Conservation (phyloP, 2,329 filamentous ascomycete genomes). For the Talaromyces atroroseus region DNA sequence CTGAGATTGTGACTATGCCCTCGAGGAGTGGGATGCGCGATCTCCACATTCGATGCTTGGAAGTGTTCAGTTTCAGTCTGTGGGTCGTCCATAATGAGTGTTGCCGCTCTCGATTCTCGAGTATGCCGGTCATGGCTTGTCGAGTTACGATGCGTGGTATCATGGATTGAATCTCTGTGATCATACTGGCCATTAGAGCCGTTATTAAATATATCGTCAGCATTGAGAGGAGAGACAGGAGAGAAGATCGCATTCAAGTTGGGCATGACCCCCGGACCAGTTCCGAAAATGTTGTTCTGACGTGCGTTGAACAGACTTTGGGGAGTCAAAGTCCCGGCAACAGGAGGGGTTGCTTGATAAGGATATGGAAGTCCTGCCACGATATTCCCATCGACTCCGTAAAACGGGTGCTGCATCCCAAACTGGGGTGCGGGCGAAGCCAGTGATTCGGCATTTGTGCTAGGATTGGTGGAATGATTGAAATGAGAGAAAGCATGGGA, state of each 20-base stretch:
- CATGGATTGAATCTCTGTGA: constrained; percentile 23
- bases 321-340: constrained; percentile 35
- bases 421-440: constrained; percentile 67
- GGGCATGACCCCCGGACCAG: constrained; percentile 39
- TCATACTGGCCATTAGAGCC: constrained; percentile 20
- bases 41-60: constrained; percentile 43
- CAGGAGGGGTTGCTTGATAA: constrained; percentile 57
- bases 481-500: constrained; percentile 59
- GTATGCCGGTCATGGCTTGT: constrained; percentile 19
- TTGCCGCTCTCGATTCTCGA: constrained; percentile 27
- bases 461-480: constrained; percentile 56
- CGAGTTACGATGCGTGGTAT: constrained; percentile 25
- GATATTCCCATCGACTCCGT: constrained; percentile 53
- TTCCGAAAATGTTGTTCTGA: constrained; percentile 54
- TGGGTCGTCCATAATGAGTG: constrained; percentile 21
- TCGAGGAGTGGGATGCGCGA: constrained; percentile 57
- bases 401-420: constrained; percentile 53
- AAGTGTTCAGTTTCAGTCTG: constrained; percentile 33
- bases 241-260: constrained; percentile 51
- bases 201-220: constrained; percentile 42
- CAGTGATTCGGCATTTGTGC: constrained; percentile 58
- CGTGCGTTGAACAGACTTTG: constrained; percentile 40
- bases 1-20: constrained; percentile 67
- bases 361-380: constrained; percentile 63
- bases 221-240: constrained; percentile 58